Conservation (phyloP, 495 filamentous ascomycete genomes). For the Pyrenula massariospora region DNA sequence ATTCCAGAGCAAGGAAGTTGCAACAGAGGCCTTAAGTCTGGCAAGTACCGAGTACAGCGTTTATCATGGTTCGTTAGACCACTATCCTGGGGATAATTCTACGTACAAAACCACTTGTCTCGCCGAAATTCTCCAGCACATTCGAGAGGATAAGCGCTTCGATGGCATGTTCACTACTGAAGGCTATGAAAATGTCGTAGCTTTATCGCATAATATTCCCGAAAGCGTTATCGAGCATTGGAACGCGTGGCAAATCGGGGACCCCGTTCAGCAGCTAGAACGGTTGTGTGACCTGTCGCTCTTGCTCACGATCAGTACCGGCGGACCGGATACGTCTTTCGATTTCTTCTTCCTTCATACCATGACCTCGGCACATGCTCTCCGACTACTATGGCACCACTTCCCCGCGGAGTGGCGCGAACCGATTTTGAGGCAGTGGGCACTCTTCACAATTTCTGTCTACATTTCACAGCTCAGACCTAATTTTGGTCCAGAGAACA, state of each 20-base stretch:
- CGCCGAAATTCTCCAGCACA: constrained; percentile 45
- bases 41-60: constrained; percentile 52
- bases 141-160: constrained; percentile 24
- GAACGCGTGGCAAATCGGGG: constrained; percentile 59
- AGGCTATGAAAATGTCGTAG: constrained; percentile 45
- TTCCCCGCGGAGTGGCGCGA: constrained; percentile 49
- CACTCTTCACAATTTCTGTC: constrained; percentile 52
- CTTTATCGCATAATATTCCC: constrained; percentile 50
- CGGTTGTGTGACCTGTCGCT: constrained; percentile 52
- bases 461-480: constrained; percentile 53
- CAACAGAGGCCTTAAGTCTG: constrained; percentile 62
- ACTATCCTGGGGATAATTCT: constrained; percentile 18
- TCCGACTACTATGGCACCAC: constrained; percentile 56
- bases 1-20: constrained; percentile 57
- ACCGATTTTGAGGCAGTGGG: constrained; percentile 55
- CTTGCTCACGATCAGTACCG: constrained; percentile 45
- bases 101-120: constrained; percentile 34
- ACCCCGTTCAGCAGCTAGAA: constrained; percentile 50
- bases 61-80: constrained; percentile 62
- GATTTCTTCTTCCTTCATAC: constrained; percentile 67
- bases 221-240: constrained; percentile 60
- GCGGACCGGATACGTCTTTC: constrained; percentile 44
- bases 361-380: constrained; percentile 60
- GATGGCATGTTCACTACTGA: constrained; percentile 40
- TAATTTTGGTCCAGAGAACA: constrained; percentile 40